phyloP scores from a whole-genome alignment of 768 basidiomycete genomes.

The Rubroboletus satanas region DNA sequence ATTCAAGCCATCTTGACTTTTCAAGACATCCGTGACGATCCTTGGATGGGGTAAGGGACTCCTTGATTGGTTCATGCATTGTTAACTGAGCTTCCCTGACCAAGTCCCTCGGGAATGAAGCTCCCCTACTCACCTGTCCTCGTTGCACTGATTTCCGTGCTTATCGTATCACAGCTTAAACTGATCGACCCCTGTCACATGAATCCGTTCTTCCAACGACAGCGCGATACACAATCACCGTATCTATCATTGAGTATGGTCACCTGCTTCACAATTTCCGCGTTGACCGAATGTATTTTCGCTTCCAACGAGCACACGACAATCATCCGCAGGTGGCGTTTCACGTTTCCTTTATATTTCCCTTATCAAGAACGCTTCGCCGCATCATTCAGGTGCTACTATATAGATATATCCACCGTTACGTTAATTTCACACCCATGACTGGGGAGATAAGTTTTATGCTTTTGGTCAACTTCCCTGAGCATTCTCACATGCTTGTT shows the following conservation, averaged over 20 bases:
- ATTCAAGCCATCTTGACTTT: not conserved
- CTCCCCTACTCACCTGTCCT: not conserved
- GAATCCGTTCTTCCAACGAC: constrained; percentile 11
- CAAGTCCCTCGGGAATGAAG: constrained; percentile 15
- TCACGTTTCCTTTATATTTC: not conserved
- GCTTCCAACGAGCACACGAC: not conserved
- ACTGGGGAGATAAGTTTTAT: constrained; percentile 5
- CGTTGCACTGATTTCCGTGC: constrained; percentile 11
- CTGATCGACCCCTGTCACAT: constrained; percentile 12
- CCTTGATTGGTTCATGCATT: not conserved
- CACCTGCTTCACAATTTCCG: constrained; percentile 12
- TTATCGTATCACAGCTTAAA: constrained; percentile 9
- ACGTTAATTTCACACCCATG: constrained; percentile 15
- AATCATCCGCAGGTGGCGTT: constrained; percentile 6
- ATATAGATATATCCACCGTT: not conserved
- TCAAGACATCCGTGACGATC: not conserved
- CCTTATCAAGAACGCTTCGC: constrained; percentile 3
- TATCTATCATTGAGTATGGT: not conserved
- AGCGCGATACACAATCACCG: not conserved
- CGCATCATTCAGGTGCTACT: not conserved
- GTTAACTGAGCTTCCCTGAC: not conserved
- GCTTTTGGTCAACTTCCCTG: constrained; percentile 1
- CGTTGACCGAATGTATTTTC: not conserved
- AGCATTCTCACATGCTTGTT: not conserved
- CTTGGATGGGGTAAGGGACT: not conserved